Conservation (phyloP, 345 rosid species). For the Aquilaria malaccensis region DNA sequence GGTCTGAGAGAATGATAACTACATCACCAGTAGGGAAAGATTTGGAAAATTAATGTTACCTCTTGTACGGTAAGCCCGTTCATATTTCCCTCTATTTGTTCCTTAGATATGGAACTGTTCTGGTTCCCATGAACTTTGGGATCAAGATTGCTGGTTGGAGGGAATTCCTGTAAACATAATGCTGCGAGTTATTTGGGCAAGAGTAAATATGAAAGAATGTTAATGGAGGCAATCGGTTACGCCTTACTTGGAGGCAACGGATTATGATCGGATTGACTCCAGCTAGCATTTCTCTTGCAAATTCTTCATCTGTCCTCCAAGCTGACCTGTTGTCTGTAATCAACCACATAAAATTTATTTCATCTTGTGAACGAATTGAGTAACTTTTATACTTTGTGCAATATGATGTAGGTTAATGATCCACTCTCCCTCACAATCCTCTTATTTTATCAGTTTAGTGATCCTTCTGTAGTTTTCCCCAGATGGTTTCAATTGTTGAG, state of each 20-base stretch:
- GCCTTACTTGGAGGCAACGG: conserved; percentile 38
- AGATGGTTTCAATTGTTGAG: no score
- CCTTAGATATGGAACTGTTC: conserved; percentile 44
- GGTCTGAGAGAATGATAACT: not conserved
- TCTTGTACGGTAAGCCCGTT: conserved; percentile 47
- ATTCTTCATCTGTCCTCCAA: conserved; percentile 76
- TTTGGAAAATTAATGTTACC: conserved; percentile 18
- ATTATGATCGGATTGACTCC: conserved; percentile 74
- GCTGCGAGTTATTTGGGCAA: not conserved
- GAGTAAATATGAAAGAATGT: conserved; percentile 5
- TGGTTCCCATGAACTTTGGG: conserved; percentile 51
- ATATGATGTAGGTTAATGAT: no score
- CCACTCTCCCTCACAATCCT: no score
- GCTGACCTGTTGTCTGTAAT: conserved; percentile 33
- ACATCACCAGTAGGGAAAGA: not conserved
- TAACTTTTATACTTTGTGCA: no score
- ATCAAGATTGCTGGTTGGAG: conserved; percentile 63
- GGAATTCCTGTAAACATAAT: conserved; percentile 50
- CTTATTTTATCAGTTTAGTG: no score
- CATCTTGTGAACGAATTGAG: no score
- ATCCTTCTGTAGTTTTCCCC: no score
- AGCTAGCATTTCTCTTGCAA: conserved; percentile 79
- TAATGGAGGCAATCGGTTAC: conserved; percentile 16
- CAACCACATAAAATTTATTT: no score
- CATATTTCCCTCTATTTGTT: conserved; percentile 46